phyloP scores from a whole-genome alignment of 1,284 basidiomycete genomes.

The Taiwanofungus camphoratus region DNA sequence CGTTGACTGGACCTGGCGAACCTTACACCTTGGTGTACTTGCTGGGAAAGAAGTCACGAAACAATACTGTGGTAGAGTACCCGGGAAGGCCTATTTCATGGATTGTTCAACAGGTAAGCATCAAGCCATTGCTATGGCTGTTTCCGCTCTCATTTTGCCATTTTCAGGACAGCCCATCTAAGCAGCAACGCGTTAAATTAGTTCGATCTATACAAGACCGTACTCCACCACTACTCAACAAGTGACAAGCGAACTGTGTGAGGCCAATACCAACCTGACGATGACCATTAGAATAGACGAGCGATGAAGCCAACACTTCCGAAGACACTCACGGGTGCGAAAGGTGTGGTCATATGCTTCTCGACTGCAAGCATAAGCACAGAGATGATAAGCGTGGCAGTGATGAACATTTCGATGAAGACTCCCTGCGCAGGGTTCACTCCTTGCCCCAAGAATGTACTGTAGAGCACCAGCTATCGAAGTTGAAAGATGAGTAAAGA shows the following conservation, averaged over 20 bases:
- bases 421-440: slow-evolving; percentile 51
- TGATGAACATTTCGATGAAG: slow-evolving; percentile 74
- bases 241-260: slow-evolving; percentile 60
- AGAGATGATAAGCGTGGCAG: slow-evolving; percentile 50
- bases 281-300: slow-evolving; percentile 1
- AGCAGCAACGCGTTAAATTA: too few species aligned
- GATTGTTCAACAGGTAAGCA: slow-evolving; percentile 22
- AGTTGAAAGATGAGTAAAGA: not conserved
- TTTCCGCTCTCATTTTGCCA: not conserved
- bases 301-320: not conserved
- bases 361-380: slow-evolving; percentile 66
- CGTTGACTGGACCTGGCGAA: slow-evolving; percentile 18
- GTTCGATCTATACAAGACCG: too few species aligned
- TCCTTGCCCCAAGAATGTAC: slow-evolving; percentile 39
- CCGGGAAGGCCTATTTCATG: slow-evolving; percentile 18
- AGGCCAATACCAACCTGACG: slow-evolving; percentile 62
- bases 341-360: slow-evolving; percentile 64
- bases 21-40: slow-evolving; percentile 18
- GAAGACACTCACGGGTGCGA: slow-evolving; percentile 50
- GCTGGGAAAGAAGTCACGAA: slow-evolving; percentile 19
- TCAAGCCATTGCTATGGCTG: not conserved
- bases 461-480: too few species aligned
- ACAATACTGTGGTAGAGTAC: slow-evolving; percentile 16
- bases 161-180: too few species aligned
- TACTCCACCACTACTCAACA: too few species aligned